A percentile compares a stretch with the other conserved stretches of the same genome.
Evolutionary conservation across 2,329 filamentous ascomycete species (phyloP).

Genomic region (Lizonia empirigonia): DNA sequence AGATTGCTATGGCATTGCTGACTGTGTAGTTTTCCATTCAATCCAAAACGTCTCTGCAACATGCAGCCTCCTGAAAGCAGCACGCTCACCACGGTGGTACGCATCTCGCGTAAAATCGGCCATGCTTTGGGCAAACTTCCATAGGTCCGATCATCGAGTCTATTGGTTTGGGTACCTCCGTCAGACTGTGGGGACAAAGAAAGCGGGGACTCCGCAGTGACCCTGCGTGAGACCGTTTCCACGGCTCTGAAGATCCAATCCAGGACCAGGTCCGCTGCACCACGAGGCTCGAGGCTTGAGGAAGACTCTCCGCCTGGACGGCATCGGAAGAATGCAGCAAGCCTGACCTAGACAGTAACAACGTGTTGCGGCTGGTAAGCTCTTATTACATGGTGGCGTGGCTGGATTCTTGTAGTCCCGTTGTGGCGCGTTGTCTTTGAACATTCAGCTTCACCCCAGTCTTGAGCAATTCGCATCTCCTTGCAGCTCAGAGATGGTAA

Average conservation of each 20-base stretch:
- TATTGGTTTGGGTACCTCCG: slow-evolving; percentile 3
- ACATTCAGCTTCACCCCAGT: background rate
- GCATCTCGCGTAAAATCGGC: slow-evolving; percentile 9
- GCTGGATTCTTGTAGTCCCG: background rate
- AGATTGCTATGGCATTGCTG: slow-evolving; percentile 23
- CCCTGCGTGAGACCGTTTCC: slow-evolving; percentile 24
- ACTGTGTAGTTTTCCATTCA: slow-evolving; percentile 5
- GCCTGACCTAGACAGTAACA: background rate
- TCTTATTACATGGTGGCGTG: background rate
- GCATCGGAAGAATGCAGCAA: background rate
- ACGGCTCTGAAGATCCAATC: slow-evolving; percentile 13
- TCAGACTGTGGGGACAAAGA: slow-evolving; percentile 10
- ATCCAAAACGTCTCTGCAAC: background rate
- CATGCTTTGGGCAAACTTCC: slow-evolving; percentile 3
- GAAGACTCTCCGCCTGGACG: background rate
- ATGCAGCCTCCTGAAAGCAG: background rate
- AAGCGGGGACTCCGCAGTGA: slow-evolving; percentile 27
- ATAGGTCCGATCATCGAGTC: slow-evolving; percentile 2
- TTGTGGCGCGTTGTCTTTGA: background rate
- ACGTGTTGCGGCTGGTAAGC: background rate
- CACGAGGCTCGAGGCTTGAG: slow-evolving; percentile 2
- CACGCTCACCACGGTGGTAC: background rate
- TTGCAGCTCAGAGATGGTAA: background rate
- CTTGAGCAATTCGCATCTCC: background rate
- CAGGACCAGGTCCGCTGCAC: background rate